A percentile compares a stretch with the other conserved stretches of the same genome.
phyloP scores from a whole-genome alignment of 1,284 basidiomycete species.

The Cryptococcus wingfieldii region DNA sequence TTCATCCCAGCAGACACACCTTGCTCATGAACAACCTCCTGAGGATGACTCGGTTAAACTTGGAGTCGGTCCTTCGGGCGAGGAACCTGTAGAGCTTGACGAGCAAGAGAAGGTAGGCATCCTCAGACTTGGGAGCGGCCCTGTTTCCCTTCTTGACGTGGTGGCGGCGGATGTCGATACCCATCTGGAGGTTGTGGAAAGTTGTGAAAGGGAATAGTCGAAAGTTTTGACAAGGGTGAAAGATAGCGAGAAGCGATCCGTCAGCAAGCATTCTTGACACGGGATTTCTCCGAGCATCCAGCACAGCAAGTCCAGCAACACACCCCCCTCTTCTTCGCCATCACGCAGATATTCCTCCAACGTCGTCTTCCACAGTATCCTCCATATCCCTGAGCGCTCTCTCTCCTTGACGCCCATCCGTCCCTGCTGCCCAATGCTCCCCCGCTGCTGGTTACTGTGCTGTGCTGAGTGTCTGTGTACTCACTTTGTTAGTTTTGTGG shows the following conservation, averaged over 20 bases:
- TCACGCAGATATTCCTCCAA: not conserved
- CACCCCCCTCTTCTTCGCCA: not conserved
- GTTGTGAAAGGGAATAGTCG: not conserved
- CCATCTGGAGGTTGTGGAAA: slow-evolving; percentile 52
- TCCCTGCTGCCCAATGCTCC: not conserved
- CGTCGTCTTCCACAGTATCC: not conserved
- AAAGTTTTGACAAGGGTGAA: not conserved
- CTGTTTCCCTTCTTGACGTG: slow-evolving; percentile 98
- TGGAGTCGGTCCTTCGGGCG: slow-evolving; percentile 90
- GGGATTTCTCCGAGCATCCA: not conserved
- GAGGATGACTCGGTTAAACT: slow-evolving; percentile 98
- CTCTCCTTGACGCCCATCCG: not conserved
- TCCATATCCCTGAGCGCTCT: not conserved
- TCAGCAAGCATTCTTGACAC: not conserved
- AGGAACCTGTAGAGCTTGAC: slow-evolving; percentile 99
- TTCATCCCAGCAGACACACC: slow-evolving; percentile 18
- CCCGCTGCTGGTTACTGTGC: not conserved
- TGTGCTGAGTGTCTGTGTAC: not conserved
- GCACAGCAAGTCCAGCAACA: not conserved
- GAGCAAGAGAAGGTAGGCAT: slow-evolving; percentile 95
- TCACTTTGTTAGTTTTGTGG: slow-evolving; percentile 17
- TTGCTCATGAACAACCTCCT: slow-evolving; percentile 90
- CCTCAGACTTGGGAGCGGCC: slow-evolving; percentile 95
- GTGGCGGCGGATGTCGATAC: slow-evolving; percentile 96
- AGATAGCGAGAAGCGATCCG: not conserved